These are phyloP conservation scores for Debaryomyces tyrocola DNA, from an alignment of 805 yeast genomes.

Conservation along the genomic window DNA sequence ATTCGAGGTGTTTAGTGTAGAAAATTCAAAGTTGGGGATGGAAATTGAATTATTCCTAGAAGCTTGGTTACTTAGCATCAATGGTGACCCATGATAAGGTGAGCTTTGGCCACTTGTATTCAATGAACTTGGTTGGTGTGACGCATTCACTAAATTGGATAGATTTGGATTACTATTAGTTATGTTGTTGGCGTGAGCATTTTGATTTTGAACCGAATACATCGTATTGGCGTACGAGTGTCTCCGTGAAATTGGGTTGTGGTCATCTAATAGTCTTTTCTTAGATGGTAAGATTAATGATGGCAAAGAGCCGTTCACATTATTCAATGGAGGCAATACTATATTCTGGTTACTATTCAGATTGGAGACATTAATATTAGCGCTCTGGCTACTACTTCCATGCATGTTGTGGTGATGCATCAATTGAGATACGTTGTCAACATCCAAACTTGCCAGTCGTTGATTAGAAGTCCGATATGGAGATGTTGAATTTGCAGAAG, in stretches of 20 bases:
- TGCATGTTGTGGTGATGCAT: too few relatives aligned
- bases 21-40: slow-evolving; percentile 22
- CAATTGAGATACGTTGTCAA: not conserved
- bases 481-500: too few relatives aligned
- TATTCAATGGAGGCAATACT: slow-evolving; percentile 16
- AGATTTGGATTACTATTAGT: slow-evolving; percentile 23
- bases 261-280: slow-evolving; percentile 28
- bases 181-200: not conserved
- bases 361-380: not conserved
- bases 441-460: slow-evolving; percentile 22
- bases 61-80: slow-evolving; percentile 28
- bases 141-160: slow-evolving; percentile 9
- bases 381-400: slow-evolving; percentile 1
- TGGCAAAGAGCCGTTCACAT: not conserved
- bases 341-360: slow-evolving; percentile 7
- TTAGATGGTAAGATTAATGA: slow-evolving; percentile 16
- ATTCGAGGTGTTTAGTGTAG: slow-evolving; percentile 18
- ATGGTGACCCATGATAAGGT: slow-evolving; percentile 34
- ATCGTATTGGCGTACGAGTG: slow-evolving; percentile 27
- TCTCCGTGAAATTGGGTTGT: slow-evolving; percentile 16
- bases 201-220: slow-evolving; percentile 5
- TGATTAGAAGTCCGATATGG: not conserved
- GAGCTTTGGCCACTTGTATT: slow-evolving; percentile 17
- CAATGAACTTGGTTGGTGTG: slow-evolving; percentile 2
- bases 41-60: slow-evolving; percentile 44